phyloP scores from a whole-genome alignment of 257 asterid species.

The Scutellaria galericulata region DNA sequence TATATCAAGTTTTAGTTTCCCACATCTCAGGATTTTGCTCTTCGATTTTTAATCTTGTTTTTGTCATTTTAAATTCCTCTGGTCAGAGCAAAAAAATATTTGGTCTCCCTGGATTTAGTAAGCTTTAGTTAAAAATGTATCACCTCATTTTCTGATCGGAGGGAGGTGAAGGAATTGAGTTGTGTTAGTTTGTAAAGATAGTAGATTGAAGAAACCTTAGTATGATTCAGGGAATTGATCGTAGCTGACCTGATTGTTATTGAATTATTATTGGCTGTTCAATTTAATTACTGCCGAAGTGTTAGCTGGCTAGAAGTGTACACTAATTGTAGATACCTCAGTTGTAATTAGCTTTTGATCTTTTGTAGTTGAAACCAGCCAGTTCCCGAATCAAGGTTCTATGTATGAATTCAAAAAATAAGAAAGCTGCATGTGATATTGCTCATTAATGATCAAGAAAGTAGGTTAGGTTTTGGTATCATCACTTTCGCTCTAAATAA shows the following conservation, averaged over 20 bases:
- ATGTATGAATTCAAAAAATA: not conserved
- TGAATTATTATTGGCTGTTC: not conserved
- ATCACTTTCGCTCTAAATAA: no score
- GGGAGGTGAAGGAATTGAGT: not conserved
- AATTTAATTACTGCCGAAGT: not conserved
- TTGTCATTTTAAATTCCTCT: not conserved
- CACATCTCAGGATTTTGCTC: not conserved
- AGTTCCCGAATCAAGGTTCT: not conserved
- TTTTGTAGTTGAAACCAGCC: not conserved
- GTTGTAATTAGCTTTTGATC: not conserved
- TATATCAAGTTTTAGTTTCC: not conserved
- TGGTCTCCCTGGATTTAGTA: slow-evolving; percentile 16
- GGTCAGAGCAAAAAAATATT: not conserved
- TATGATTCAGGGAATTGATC: slow-evolving; percentile 1
- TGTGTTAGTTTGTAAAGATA: slow-evolving; percentile 1
- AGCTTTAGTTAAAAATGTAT: not conserved
- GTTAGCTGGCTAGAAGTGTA: not conserved
- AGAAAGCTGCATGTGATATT: not conserved
- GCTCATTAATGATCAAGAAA: not conserved
- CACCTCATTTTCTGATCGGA: not conserved
- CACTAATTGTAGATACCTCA: not conserved
- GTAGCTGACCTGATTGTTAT: slow-evolving; percentile 9
- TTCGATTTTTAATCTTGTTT: not conserved
- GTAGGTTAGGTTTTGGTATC: not conserved
- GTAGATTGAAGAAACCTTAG: not conserved